Percentiles rank a stretch among this genome's conserved stretches.
Evolutionary conservation across 2,329 filamentous ascomycete species (phyloP).

Genomic region (Aspergillus glaucus): DNA sequence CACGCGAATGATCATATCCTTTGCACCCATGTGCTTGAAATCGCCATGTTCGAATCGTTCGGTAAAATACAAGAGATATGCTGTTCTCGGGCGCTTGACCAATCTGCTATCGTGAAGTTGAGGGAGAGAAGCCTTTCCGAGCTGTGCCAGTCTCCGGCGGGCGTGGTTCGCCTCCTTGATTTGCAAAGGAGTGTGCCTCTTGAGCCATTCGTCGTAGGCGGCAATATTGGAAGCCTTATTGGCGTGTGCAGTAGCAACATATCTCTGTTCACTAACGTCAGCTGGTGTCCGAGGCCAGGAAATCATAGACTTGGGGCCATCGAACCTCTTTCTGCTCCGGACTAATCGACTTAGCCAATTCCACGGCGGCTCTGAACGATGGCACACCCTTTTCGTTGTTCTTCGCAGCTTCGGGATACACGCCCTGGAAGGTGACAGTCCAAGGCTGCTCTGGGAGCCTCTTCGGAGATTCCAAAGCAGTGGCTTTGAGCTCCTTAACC

Average conservation of each 20-base stretch:
- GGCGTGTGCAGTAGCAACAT: conserved; percentile 46
- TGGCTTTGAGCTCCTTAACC: conserved; percentile 29
- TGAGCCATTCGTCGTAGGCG: conserved; percentile 50
- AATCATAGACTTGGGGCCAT: not conserved
- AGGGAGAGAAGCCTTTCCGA: conserved; percentile 13
- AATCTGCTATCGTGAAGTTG: conserved; percentile 50
- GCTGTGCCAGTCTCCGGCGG: conserved; percentile 33
- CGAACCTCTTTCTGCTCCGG: conserved; percentile 19
- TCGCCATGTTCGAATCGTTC: conserved; percentile 46
- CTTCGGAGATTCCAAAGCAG: conserved; percentile 29
- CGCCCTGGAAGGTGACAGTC: conserved; percentile 16
- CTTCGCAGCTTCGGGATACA: conserved; percentile 9
- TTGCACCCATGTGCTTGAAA: conserved; percentile 39
- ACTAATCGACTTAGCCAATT: conserved; percentile 11
- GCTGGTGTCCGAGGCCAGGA: conserved; percentile 2
- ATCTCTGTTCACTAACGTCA: conserved; percentile 39
- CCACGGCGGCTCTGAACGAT: conserved; percentile 13
- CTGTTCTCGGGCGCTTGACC: conserved; percentile 37
- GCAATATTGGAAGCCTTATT: conserved; percentile 40
- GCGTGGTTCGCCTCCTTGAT: conserved; percentile 57
- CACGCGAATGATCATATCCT: conserved; percentile 26
- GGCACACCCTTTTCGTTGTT: conserved; percentile 6
- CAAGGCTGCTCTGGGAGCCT: conserved; percentile 20
- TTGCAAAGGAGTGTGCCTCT: conserved; percentile 48
- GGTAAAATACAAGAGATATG: conserved; percentile 40